Conservation (phyloP, 2,329 filamentous ascomycete species). For the Alternaria viburni region DNA sequence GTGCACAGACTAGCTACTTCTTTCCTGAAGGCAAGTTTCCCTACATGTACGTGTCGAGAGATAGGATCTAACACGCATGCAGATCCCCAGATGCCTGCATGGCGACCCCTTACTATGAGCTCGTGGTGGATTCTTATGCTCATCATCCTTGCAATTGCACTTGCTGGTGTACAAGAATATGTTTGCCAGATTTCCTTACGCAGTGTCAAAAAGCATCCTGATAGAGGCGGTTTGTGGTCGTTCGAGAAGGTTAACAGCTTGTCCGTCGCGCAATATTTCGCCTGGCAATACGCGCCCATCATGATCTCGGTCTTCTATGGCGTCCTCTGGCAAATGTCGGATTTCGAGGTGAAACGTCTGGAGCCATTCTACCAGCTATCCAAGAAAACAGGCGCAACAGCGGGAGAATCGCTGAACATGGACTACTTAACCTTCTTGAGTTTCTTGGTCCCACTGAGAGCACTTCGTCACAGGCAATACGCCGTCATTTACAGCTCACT, state of each 20-base stretch:
- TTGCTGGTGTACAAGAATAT: constrained; percentile 47
- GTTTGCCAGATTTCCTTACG: constrained; percentile 45
- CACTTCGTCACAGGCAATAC: constrained; percentile 68
- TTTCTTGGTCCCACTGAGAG: constrained; percentile 68
- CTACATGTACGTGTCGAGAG: background rate
- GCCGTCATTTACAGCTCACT: constrained; percentile 72
- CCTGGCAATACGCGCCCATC: constrained; percentile 52
- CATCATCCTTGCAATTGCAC: constrained; percentile 38
- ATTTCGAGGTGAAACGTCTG: constrained; percentile 59
- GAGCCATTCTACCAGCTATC: constrained; percentile 57
- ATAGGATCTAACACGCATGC: background rate
- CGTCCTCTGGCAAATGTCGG: constrained; percentile 57
- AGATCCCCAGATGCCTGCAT: constrained; percentile 50
- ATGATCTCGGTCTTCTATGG: constrained; percentile 57
- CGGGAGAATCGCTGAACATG: constrained; percentile 68
- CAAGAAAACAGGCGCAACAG: constrained; percentile 43
- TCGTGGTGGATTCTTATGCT: constrained; percentile 46
- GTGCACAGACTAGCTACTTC: constrained; percentile 45
- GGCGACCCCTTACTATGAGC: constrained; percentile 50
- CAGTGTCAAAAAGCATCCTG: constrained; percentile 18
- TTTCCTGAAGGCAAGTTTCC: constrained; percentile 39
- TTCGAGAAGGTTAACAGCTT: constrained; percentile 41
- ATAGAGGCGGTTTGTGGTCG: constrained; percentile 32
- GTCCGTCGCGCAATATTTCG: constrained; percentile 39
- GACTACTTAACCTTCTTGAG: constrained; percentile 75